These are phyloP conservation scores for Oryza officinalis DNA, from an alignment of 176 grass and related monocot species.

Conservation along the genomic window DNA sequence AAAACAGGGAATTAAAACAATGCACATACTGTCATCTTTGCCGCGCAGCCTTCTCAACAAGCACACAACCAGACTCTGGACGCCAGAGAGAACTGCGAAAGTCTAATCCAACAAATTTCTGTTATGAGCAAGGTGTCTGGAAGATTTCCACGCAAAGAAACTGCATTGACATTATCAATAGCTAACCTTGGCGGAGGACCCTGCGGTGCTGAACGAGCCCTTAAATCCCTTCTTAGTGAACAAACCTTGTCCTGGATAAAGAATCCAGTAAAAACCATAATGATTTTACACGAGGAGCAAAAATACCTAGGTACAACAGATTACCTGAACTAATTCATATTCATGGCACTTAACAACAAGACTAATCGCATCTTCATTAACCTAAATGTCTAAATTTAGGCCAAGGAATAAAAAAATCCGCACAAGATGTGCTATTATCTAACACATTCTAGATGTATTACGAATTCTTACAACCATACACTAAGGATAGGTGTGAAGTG, in stretches of 20 bases:
- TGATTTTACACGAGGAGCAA: not conserved
- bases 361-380: not conserved
- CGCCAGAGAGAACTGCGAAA: conserved; percentile 91
- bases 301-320: not conserved
- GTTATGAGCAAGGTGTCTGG: not conserved
- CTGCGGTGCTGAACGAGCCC: conserved; percentile 79
- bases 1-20: not conserved
- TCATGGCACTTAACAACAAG: not conserved
- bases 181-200: conserved; percentile 88
- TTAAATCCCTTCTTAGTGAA: conserved; percentile 81
- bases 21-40: conserved; percentile 87
- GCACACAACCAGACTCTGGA: conserved; percentile 91
- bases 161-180: not conserved
- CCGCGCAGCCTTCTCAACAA: conserved; percentile 81
- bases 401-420: not conserved
- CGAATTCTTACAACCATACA: not conserved
- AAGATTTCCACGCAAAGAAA: conserved; percentile 2
- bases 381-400: not conserved
- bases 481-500: not conserved
- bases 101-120: conserved; percentile 58
- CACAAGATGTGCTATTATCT: not conserved
- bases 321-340: not conserved
- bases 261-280: not conserved
- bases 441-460: not conserved
- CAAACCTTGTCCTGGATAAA: conserved; percentile 79